Evolutionary conservation across 1,284 basidiomycete genomes (phyloP), one percentile per base, ranked within the genome.

Genomic region (Microbotryum lychnidis-dioicae): DNA sequence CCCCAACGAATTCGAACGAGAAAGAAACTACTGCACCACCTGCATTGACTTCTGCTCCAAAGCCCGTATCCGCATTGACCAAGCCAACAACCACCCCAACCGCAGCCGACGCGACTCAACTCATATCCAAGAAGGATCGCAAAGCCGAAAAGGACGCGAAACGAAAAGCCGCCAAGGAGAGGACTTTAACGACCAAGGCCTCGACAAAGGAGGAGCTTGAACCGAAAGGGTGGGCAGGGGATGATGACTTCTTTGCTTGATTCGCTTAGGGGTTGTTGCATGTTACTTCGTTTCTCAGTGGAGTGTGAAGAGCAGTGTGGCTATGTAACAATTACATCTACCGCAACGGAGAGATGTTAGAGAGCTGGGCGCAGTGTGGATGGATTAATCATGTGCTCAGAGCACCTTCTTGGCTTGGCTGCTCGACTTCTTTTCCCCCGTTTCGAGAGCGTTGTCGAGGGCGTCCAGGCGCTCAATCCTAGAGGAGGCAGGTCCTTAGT

Each of bases 391-490:
- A 1, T 12, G 37, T 42, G 3, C 16, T 49, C 20, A 49, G 14
- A 54, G 42, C 16, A 53, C 56, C 29, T 44, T 58, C 50, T 54
- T 31, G 10, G 20, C 23, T 47, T 61, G 50, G 50, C 50, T 42
- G 8, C 7, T 25, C 60, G 62, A 60, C 47, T 60, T 58, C 21
- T 50, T 37, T 8, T 23, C 49, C 2, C 45, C 31, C 47, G 56
- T 48, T 3, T 46, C 49, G 9, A 66, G 45, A 6, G 12, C 12
- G 46, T 76, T 75, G 64, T 92, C 88, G 60, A 94, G 80, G 7
- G 84, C 89, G 69, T 82, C 84, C 69, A 94, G 78, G 21, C 91
- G 80, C 77, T 96, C 91, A 50, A 87, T 86, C 37, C 37, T 42
- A 18, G 37, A 16, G 37, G 5, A 16, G 37, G 37, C 16, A 42